Conservation (phyloP, 208 protist genomes). For the Acanthamoeba lenticulata region DNA sequence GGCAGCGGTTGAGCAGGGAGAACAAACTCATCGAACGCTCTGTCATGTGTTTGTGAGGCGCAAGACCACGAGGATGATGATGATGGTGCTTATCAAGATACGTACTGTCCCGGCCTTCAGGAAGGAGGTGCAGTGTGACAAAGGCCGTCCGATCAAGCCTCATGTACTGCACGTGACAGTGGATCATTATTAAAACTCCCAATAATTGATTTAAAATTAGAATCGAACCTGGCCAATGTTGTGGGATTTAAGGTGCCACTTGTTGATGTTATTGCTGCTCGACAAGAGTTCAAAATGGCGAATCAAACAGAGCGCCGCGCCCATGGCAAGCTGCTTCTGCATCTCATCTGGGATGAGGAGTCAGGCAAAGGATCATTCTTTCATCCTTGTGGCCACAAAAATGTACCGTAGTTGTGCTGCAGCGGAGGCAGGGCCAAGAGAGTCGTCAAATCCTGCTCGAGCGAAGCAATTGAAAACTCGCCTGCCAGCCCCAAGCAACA, state of each 20-base stretch:
- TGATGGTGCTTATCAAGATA: not conserved
- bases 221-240: slow-evolving; percentile 68
- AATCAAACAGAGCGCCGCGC: slow-evolving; percentile 65
- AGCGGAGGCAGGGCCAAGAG: slow-evolving; percentile 39
- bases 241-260: slow-evolving; percentile 71
- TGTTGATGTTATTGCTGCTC: slow-evolving; percentile 68
- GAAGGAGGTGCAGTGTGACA: slow-evolving; percentile 92
- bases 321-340: slow-evolving; percentile 67
- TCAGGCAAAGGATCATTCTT: not conserved
- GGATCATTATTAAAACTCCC: no score
- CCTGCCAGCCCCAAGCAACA: not conserved
- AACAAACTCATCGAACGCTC: slow-evolving; percentile 84
- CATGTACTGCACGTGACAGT: slow-evolving; percentile 89
- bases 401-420: slow-evolving; percentile 59
- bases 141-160: slow-evolving; percentile 94
- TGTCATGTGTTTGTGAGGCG: not conserved
- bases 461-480: not conserved
- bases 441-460: slow-evolving; percentile 72
- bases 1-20: slow-evolving; percentile 94
- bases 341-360: slow-evolving; percentile 17
- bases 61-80: not conserved
- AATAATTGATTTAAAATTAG: not conserved
- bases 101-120: slow-evolving; percentile 41
- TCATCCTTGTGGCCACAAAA: not conserved
- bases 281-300: slow-evolving; percentile 69